phyloP scores from a whole-genome alignment of 805 yeast genomes.

The Starmerella kuoi region DNA sequence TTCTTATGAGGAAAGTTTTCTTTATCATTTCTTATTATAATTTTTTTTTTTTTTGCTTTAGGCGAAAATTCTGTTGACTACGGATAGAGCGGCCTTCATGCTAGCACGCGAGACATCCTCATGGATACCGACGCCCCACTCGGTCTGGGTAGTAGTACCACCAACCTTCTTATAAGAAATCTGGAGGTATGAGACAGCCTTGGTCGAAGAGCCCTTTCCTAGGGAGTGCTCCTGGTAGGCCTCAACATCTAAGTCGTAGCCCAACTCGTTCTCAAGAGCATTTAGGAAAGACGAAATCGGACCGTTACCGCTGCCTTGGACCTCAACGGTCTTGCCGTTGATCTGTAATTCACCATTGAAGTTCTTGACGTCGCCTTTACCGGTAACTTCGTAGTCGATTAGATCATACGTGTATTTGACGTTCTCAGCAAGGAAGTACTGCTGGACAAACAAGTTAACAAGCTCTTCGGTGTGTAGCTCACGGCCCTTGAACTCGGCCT shows the following conservation, averaged over 20 bases:
- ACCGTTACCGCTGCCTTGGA: constrained; percentile 66
- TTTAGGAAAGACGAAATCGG: constrained; percentile 65
- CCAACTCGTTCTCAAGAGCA: constrained; percentile 42
- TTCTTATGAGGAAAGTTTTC: too few species aligned
- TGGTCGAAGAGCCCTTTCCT: constrained; percentile 56
- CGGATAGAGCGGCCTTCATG: constrained; percentile 37
- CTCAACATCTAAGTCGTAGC: constrained; percentile 45
- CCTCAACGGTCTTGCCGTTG: constrained; percentile 31
- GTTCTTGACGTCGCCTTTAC: constrained; percentile 30
- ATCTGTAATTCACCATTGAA: constrained; percentile 26
- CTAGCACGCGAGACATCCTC: constrained; percentile 85
- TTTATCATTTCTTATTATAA: too few species aligned
- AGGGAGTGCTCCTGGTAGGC: constrained; percentile 70
- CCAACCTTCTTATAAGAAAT: constrained; percentile 35
- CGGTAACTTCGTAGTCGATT: constrained; percentile 38
- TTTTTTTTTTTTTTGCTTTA: too few species aligned
- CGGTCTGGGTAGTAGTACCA: constrained; percentile 25
- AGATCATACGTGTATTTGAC: constrained; percentile 35
- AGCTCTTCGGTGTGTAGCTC: constrained; percentile 58
- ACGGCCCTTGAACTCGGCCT: constrained; percentile 59
- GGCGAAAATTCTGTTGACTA: constrained; percentile 27
- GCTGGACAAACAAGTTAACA: constrained; percentile 48
- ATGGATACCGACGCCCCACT: constrained; percentile 90
- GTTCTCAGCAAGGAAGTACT: constrained; percentile 36
- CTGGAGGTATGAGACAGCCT: constrained; percentile 72